Percentiles rank a stretch among this genome's conserved stretches.
Conservation (phyloP, 257 asterid species). For the Solanum infundibuliforme region DNA sequence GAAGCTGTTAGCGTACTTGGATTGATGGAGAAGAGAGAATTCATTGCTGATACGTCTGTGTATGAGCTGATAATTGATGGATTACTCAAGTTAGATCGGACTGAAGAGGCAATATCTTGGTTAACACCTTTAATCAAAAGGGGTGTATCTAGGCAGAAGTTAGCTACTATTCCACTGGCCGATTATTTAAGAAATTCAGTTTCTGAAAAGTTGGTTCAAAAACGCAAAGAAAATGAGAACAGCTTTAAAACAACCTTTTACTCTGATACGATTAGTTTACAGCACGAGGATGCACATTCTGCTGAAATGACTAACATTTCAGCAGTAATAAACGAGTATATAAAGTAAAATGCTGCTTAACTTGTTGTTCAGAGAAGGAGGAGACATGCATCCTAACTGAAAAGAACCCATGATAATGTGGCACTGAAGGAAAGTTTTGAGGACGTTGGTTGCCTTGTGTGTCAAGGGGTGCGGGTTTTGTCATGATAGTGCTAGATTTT, state of each 20-base stretch:
- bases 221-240: not conserved
- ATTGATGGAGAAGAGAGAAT: constrained; percentile 21
- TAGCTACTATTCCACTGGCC: constrained; percentile 1
- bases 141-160: constrained; percentile 3
- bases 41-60: not conserved
- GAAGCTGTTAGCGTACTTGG: constrained; percentile 13
- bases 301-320: not conserved
- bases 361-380: not conserved
- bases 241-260: constrained; percentile 3
- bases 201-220: not conserved
- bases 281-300: not conserved
- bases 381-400: not conserved
- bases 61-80: constrained; percentile 12
- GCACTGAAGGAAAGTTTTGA: not conserved
- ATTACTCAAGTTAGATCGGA: constrained; percentile 7
- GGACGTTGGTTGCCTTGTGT: not conserved
- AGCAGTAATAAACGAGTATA: not conserved
- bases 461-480: not conserved
- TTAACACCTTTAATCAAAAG: constrained; percentile 21
- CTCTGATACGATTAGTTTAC: constrained; percentile 4
- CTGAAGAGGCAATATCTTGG: constrained; percentile 7
- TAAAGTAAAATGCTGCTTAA: not conserved
- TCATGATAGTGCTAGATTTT: not conserved
- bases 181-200: not conserved
- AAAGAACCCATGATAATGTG: not conserved